Evolutionary conservation across 176 grass and related monocot species (phyloP), one percentile per base, ranked within the genome.

Genomic region (Calamus simplicifolius): DNA sequence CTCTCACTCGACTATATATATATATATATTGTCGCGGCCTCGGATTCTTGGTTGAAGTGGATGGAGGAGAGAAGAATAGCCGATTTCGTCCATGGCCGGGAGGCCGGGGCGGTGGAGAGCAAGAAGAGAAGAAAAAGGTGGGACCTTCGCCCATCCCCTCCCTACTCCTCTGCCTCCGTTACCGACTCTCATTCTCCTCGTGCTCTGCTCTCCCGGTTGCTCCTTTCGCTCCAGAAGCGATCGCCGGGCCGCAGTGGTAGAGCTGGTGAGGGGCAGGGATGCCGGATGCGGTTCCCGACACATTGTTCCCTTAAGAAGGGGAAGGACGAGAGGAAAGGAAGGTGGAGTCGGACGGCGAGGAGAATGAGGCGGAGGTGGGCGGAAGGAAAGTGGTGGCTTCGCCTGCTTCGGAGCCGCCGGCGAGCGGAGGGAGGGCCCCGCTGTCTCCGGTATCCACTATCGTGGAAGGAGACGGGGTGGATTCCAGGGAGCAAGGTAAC

Each of bases 231-330:
- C 21, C 19, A 28, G 19, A 25, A 26, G 50, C 0, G 25, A 16
- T 30, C 50, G 6, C 49, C 49, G 6, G 6, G 16, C 1, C 50
- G 49, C 63, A 17, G 14, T 2, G 26, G 25, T 25, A 26, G 6
- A 3, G 14, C 4, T 5, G 57, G 64, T 12, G 68, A 78, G 10
- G 52, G 58, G 4, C 57, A 65, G 5, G 67, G 75, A 19, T 78
- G 67, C 14, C 59, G 75, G 54, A 50, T 78, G 25, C 57, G 75
- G 19, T 67, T 79, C 18, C 69, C 77, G 0, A 61, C 30, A n/a
- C 73, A 72, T 54, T 51, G 61, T 6, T 73, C 16, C 19, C 19
- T 17, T 31, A 19, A 29, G 21, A 54, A 66, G 62, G 71, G 55
- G 10, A 63, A 51, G 30, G 65, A 59, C 3, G 28, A 16, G 16